A percentile compares a stretch with the other conserved stretches of the same genome.
Evolutionary conservation across 2,329 filamentous ascomycete genomes (phyloP).

Genomic region (Acrodontium crateriforme): DNA sequence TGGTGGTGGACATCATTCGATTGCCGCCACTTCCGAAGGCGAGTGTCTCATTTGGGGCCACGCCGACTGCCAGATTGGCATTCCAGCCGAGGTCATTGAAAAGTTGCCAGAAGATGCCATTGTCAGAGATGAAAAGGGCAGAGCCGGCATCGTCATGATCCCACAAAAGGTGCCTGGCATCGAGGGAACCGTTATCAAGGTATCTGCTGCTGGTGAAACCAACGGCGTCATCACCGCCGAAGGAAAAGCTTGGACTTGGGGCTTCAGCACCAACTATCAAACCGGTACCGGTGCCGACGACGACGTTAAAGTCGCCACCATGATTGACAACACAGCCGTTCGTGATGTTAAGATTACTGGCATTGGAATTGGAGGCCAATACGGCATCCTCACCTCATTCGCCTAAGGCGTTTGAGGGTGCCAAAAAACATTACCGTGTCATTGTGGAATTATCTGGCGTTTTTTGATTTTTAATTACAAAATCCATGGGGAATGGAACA

Average conservation of each 20-base stretch:
- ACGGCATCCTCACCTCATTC: constrained; percentile 36
- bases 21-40: constrained; percentile 34
- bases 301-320: constrained; percentile 61
- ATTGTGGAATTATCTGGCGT: too few relatives aligned
- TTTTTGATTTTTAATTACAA: too few relatives aligned
- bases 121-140: constrained; percentile 47
- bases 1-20: constrained; percentile 60
- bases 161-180: constrained; percentile 46
- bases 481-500: too few relatives aligned
- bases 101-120: constrained; percentile 44
- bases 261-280: constrained; percentile 69
- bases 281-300: constrained; percentile 66
- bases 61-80: constrained; percentile 42
- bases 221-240: constrained; percentile 55
- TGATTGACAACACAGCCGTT: constrained; percentile 75
- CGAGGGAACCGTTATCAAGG: constrained; percentile 34
- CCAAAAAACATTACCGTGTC: too few relatives aligned
- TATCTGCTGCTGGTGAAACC: constrained; percentile 52
- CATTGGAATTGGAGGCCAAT: constrained; percentile 78
- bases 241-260: constrained; percentile 65
- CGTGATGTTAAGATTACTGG: constrained; percentile 42
- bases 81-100: constrained; percentile 30
- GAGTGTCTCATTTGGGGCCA: constrained; percentile 47
- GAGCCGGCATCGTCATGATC: constrained; percentile 56
- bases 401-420: too few relatives aligned